These are phyloP conservation scores for Arthrobotrys conoides DNA, from an alignment of 2,329 filamentous ascomycete species.

Conservation along the genomic window DNA sequence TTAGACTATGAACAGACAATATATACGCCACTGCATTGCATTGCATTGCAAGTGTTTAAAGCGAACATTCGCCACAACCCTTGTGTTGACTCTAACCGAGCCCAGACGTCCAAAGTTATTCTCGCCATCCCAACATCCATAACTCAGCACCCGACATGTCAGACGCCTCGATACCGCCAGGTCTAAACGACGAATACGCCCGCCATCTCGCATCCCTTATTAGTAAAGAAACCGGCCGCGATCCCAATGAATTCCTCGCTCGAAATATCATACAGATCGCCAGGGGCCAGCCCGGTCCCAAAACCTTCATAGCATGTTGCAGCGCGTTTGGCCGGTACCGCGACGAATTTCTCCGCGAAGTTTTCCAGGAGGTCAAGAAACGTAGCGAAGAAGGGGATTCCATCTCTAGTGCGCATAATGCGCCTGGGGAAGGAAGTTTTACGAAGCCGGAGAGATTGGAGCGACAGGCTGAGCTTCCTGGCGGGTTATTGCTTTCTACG, in stretches of 20 bases:
- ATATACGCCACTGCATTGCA: no score
- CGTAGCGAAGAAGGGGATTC: conserved; percentile 61
- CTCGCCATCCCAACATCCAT: conserved; percentile 9
- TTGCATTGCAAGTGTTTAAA: no score
- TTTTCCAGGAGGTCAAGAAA: conserved; percentile 63
- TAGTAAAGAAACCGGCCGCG: conserved; percentile 60
- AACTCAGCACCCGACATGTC: conserved; percentile 43
- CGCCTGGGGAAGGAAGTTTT: conserved; percentile 33
- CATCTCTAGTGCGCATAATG: conserved; percentile 7
- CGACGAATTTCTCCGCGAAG: conserved; percentile 63
- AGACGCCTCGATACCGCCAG: conserved; percentile 60
- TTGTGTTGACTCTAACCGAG: background rate
- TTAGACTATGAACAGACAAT: no score
- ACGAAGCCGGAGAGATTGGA: conserved; percentile 48
- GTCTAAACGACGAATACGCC: conserved; percentile 63
- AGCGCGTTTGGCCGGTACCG: conserved; percentile 63
- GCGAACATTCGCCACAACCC: background rate
- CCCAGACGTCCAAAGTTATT: background rate
- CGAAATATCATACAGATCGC: conserved; percentile 64
- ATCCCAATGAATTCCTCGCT: conserved; percentile 63
- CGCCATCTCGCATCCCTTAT: conserved; percentile 62
- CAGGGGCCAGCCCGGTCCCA: conserved; percentile 63
- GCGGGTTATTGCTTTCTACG: conserved; percentile 62
- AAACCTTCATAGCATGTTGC: conserved; percentile 63
- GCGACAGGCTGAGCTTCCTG: conserved; percentile 61